Evolutionary conservation across 306 rosid species (phyloP).

Genomic region (Vigna trinervia): DNA sequence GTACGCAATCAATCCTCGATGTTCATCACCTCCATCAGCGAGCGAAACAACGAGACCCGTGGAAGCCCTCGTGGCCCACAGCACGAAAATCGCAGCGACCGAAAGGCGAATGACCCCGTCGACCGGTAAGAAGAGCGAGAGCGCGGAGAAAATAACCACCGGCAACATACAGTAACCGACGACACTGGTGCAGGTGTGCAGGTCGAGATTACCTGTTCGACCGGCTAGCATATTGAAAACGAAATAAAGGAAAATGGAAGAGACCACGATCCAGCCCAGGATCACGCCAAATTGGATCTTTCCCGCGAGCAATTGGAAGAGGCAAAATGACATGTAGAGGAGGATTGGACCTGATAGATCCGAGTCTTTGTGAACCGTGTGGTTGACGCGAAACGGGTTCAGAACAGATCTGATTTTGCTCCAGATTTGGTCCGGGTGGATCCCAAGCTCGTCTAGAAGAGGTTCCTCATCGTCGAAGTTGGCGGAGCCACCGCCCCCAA

Average conservation of each 20-base stretch:
- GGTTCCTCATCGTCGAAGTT: constrained; percentile 94
- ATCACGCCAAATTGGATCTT: constrained; percentile 97
- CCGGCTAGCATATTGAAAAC: constrained; percentile 98
- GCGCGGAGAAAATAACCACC: constrained; percentile 79
- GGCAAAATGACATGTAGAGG: constrained; percentile 83
- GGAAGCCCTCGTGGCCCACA: constrained; percentile 92
- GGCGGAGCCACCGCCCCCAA: constrained; percentile 53
- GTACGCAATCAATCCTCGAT: constrained; percentile 90
- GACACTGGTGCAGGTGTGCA: constrained; percentile 94
- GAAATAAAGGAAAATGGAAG: constrained; percentile 83
- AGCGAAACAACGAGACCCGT: constrained; percentile 79
- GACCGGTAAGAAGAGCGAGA: constrained; percentile 79
- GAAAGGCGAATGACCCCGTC: constrained; percentile 61
- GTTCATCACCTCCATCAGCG: constrained; percentile 94
- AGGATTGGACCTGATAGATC: constrained; percentile 95
- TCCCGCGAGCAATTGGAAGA: constrained; percentile 92
- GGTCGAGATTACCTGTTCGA: constrained; percentile 80
- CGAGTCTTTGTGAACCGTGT: constrained; percentile 74
- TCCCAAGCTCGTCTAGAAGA: constrained; percentile 94
- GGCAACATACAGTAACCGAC: constrained; percentile 92
- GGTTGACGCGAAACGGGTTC: constrained; percentile 80
- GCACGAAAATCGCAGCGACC: constrained; percentile 67
- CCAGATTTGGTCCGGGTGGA: constrained; percentile 98
- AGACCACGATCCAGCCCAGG: constrained; percentile 94
- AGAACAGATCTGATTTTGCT: constrained; percentile 81